Evolutionary conservation across 164 flowering plant species (phyloP).

Genomic region (Vitis amurensis): DNA sequence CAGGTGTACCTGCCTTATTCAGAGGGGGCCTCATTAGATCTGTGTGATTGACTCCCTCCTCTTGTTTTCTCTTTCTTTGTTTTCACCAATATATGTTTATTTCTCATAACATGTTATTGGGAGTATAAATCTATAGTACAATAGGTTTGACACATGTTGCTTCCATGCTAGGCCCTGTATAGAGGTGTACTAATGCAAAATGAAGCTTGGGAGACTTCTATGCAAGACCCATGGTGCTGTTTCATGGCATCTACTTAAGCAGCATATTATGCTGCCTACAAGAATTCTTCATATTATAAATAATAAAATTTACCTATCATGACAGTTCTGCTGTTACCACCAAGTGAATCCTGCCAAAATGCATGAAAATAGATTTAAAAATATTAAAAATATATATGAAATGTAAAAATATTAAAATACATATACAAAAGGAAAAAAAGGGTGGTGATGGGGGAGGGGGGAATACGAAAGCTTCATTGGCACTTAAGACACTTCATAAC

Average conservation of each 20-base stretch:
- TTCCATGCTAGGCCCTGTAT: neutral
- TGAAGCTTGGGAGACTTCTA: neutral
- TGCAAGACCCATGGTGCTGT: neutral
- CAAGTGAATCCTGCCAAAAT: conserved; percentile 90
- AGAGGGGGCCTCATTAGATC: too few relatives aligned
- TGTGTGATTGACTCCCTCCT: too few relatives aligned
- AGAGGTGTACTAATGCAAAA: neutral
- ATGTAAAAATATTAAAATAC: neutral
- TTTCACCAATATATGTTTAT: too few relatives aligned
- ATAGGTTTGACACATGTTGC: neutral
- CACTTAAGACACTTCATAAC: too few relatives aligned
- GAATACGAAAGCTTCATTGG: too few relatives aligned
- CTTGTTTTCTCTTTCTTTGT: too few relatives aligned
- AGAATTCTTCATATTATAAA: conserved; percentile 1
- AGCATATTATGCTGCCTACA: neutral
- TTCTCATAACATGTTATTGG: too few relatives aligned
- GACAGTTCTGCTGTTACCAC: conserved; percentile 98
- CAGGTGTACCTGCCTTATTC: too few relatives aligned
- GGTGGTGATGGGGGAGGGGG: neutral
- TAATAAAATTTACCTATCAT: conserved; percentile 76
- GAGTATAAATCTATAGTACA: neutral
- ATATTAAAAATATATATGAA: neutral
- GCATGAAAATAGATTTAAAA: neutral
- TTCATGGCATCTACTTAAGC: too few relatives aligned
- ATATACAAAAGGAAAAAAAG: neutral